These are phyloP conservation scores for Cruciata laevipes DNA, from an alignment of 257 asterid species.

Conservation along the genomic window DNA sequence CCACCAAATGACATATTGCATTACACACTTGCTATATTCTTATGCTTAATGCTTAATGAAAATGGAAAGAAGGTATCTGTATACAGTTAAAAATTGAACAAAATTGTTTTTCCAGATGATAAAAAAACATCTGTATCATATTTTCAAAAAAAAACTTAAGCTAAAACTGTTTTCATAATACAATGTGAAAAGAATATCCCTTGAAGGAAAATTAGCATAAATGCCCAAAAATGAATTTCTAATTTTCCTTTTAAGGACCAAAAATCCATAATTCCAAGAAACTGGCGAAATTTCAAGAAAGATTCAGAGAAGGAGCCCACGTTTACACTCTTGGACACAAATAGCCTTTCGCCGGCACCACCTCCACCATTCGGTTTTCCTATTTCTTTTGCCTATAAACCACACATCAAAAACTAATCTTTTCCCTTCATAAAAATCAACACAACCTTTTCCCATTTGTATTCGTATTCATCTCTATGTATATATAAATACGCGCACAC, in stretches of 20 bases:
- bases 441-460: neutral
- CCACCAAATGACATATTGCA: neutral
- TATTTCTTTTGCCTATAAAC: slow-evolving; percentile 16
- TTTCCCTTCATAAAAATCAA: slow-evolving; percentile 2
- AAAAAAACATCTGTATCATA: too few relatives aligned
- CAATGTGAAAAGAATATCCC: neutral
- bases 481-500: neutral
- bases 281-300: neutral
- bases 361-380: slow-evolving; percentile 13
- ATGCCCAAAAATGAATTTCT: neutral
- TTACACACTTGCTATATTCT: neutral
- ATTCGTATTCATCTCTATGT: neutral
- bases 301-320: slow-evolving; percentile 6
- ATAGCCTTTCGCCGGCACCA: slow-evolving; percentile 14
- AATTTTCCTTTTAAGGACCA: neutral
- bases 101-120: too few relatives aligned
- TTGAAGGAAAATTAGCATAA: neutral
- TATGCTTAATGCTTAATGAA: neutral
- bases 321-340: slow-evolving; percentile 4
- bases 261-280: neutral
- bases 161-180: neutral
- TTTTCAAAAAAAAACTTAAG: too few relatives aligned
- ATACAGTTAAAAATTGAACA: too few relatives aligned
- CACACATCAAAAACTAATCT: slow-evolving; percentile 15
- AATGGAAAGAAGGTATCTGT: too few relatives aligned